A percentile compares a stretch with the other conserved stretches of the same genome.
phyloP scores from a whole-genome alignment of 768 basidiomycete species.

The Inosperma sp. region DNA sequence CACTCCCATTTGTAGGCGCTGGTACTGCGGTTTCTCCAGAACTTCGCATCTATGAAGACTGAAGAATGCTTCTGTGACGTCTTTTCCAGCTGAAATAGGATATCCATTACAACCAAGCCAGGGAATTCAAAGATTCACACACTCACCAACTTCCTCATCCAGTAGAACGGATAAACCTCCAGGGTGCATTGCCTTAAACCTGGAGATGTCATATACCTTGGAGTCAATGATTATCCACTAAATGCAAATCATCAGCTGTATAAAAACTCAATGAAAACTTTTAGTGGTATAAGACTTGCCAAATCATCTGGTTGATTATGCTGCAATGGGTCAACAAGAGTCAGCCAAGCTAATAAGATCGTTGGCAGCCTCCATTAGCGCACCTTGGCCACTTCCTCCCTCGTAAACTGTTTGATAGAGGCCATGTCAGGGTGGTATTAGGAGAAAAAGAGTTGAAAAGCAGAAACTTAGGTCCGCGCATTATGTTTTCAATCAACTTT shows the following conservation, averaged over 20 bases:
- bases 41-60: conserved; percentile 86
- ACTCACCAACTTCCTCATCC: conserved; percentile 66
- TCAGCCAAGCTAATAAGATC: not conserved
- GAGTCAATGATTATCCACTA: conserved; percentile 84
- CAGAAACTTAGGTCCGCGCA: too few species aligned
- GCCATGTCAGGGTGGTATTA: conserved; percentile 17
- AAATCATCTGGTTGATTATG: conserved; percentile 78
- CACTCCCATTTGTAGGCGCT: conserved; percentile 68
- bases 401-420: conserved; percentile 31
- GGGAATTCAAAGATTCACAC: not conserved
- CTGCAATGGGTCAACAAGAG: conserved; percentile 33
- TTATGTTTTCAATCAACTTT: too few species aligned
- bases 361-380: conserved; percentile 11
- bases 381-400: conserved; percentile 73
- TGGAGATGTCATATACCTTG: conserved; percentile 77
- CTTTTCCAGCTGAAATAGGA: conserved; percentile 63
- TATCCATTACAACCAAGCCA: not conserved
- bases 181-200: conserved; percentile 77
- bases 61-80: conserved; percentile 85
- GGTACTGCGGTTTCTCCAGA: conserved; percentile 67
- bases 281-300: conserved; percentile 35
- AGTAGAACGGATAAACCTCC: conserved; percentile 73
- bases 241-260: not conserved
- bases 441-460: too few species aligned
- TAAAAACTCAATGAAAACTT: too few species aligned